Evolutionary conservation across 345 rosid genomes (phyloP), one percentile per base, ranked within the genome.

Genomic region (Physaria fendleri): DNA sequence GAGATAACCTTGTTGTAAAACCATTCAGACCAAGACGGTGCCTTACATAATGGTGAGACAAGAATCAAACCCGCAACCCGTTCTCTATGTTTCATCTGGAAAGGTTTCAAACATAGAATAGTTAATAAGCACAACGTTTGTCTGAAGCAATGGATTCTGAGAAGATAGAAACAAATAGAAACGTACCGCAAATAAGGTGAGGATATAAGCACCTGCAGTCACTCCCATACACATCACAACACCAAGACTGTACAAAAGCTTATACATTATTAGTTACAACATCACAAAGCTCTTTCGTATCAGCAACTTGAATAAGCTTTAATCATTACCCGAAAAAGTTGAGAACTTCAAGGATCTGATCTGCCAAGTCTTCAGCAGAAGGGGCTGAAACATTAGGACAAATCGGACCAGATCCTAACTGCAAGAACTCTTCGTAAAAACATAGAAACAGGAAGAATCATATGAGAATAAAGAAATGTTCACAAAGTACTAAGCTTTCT

Each of bases 21-120:
- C 97, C 97, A 90, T 69, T 81, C 96, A 46, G 91, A 76, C 99
- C 99, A 93, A 41, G 99, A 85, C 8, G 99, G 99, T 3, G 91
- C 77, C 66, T 72, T 85, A 83, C 97, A 93, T 32, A 93, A 18
- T 14, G 99, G 99, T 35, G 99, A 93, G 51, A 93, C 70, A 59
- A 93, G 90, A 64, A 93, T 93, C 78, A 89, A 75, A 51, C 99
- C 99, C 37, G 82, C 73, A 56, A 93, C 97, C 1, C 94, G 87
- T 25, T 81, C 83, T 76, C 89, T 85, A 62, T 93, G 78, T 77
- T 89, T 89, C 95, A 87, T 71, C 99, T 93, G 88, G 65, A 68
- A 57, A 25, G 15, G 49, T 64, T 65, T 42, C 41, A 49, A 60
- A 23, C 63, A 18, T 3, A 34, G 37, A 62, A 24, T 32, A 63